Base-by-base conservation (phyloP, 2,329 filamentous ascomycete species). In the Amauroascus niger region DNA sequence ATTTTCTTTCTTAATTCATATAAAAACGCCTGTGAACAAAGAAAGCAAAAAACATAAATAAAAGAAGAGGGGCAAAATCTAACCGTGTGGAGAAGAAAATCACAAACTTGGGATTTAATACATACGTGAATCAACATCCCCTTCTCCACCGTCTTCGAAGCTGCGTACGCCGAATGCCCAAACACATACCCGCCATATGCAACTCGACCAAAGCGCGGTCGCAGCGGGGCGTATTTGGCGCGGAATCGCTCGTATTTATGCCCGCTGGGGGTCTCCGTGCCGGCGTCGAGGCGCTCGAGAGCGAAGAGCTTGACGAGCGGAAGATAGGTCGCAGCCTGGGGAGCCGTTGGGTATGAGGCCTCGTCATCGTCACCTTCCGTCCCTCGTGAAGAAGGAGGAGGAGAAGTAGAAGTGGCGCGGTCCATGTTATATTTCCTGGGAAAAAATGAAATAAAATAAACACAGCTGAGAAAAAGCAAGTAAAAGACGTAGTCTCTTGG, bases 171-270 rank as follows among this genome's bases (percentile, higher is more conserved):
- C 30, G 77, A 74, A 63, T 80, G 78, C n/a, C 75, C 74, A 58
- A 75, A 80, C 3, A 79, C 76, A 65, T 81, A 77, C 1, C 78
- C 77, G 11, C 78, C 78, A 63, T 78, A 80, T 0, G 76, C 73
- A 13, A 71, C 66, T 1, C 66, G 67, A 14, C 68, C 63, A 6
- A 65, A 66, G 2, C 69, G 72, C 0, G 76, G 74, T 9, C 70
- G 67, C 56, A 71, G 77, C 2, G 68, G 68, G 3, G 49, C 47
- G 33, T 65, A 58, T 13, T 64, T 41, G 1, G 68, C 57, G 32
- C 62, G 59, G 28, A 70, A 69, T 2, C 48, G 56, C 18, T 69
- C 65, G 41, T 65, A 54, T 26, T 59, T 65, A 53, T 30, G 35
- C 67, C 67, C 14, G 60, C 56, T 8, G 58, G 60, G 20, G 49